A percentile compares a stretch with the other conserved stretches of the same genome.
phyloP scores from a whole-genome alignment of 2,329 filamentous ascomycete genomes.

The Monilinia aucupariae region DNA sequence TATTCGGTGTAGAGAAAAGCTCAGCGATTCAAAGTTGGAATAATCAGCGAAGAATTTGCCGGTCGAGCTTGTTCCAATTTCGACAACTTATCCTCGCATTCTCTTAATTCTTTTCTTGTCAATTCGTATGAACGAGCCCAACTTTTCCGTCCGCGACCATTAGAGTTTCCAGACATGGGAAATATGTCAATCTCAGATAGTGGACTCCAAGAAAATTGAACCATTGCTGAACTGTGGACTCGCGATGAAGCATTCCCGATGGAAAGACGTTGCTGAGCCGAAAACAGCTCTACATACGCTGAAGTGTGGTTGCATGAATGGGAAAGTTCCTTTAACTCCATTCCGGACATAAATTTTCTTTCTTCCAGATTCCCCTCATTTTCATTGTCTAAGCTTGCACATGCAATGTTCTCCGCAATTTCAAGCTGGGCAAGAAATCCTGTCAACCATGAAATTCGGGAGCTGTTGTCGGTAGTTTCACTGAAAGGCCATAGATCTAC shows the following conservation, averaged over 20 bases:
- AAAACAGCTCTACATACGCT: neutral
- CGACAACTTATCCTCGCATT: neutral
- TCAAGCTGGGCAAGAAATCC: neutral
- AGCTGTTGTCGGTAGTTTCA: neutral
- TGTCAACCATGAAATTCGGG: neutral
- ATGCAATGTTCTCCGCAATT: neutral
- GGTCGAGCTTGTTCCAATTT: neutral
- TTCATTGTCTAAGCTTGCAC: neutral
- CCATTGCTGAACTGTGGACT: neutral
- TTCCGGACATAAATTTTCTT: neutral
- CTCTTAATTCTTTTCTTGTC: neutral
- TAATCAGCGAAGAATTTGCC: neutral
- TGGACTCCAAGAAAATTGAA: neutral
- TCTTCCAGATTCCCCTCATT: neutral
- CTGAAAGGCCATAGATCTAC: neutral
- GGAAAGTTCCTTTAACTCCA: neutral
- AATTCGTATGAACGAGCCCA: neutral
- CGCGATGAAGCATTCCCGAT: neutral
- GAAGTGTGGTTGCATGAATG: neutral
- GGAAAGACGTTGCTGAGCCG: neutral
- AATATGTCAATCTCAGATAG: neutral
- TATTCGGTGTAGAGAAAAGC: neutral
- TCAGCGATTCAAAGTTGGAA: neutral
- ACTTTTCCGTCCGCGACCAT: accelerated
- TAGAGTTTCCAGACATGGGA: accelerated